A percentile compares a stretch with the other conserved stretches of the same genome.
phyloP scores from a whole-genome alignment of 2,329 filamentous ascomycete species.

The Curvularia sp. region DNA sequence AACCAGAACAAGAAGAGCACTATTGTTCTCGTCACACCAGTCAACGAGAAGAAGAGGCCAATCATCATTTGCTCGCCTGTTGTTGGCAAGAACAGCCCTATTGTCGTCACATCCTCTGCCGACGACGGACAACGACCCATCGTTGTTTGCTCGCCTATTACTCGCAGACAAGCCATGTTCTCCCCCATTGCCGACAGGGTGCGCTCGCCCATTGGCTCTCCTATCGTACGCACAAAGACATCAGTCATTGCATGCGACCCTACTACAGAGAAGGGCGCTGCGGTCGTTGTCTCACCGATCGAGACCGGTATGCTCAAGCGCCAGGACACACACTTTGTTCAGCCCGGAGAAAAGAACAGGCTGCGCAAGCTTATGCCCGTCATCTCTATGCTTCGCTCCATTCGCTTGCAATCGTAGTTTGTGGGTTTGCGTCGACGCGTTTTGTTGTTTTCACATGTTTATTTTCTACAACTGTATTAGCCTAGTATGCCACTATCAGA shows the following conservation, averaged over 20 bases:
- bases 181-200: slow-evolving; percentile 29
- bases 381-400: slow-evolving; percentile 19
- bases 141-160: slow-evolving; percentile 30
- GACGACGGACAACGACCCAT: slow-evolving; percentile 28
- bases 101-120: slow-evolving; percentile 29
- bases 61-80: slow-evolving; percentile 36
- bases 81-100: slow-evolving; percentile 32
- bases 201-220: slow-evolving; percentile 30
- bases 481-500: background rate
- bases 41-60: slow-evolving; percentile 31
- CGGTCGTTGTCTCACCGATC: slow-evolving; percentile 18
- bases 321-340: slow-evolving; percentile 31
- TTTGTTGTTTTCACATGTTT: background rate
- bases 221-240: slow-evolving; percentile 32
- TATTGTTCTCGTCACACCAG: slow-evolving; percentile 29
- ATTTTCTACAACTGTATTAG: background rate
- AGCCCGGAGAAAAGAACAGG: slow-evolving; percentile 27
- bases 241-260: slow-evolving; percentile 28
- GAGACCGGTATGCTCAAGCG: slow-evolving; percentile 19
- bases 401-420: slow-evolving; percentile 11
- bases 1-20: slow-evolving; percentile 32
- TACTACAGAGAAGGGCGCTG: slow-evolving; percentile 20
- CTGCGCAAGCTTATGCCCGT: slow-evolving; percentile 24
- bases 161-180: slow-evolving; percentile 27
- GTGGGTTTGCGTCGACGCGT: background rate